Base-by-base conservation (phyloP, 2,329 filamentous ascomycete genomes). In the Cryphonectria japonica region DNA sequence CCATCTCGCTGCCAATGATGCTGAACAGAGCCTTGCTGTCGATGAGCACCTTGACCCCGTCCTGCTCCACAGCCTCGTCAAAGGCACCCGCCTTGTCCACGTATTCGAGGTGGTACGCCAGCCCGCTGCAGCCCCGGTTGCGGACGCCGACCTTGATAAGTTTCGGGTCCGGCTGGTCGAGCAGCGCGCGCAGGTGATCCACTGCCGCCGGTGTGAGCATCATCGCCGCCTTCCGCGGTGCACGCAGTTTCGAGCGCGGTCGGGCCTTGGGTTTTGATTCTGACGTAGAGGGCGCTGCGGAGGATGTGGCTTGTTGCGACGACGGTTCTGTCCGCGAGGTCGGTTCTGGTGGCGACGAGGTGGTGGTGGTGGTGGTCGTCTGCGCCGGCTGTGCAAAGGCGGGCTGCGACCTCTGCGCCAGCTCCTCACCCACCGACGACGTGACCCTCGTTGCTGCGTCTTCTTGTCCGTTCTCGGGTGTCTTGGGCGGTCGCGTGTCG, bases 1-100 rank as follows among this genome's bases (percentile, higher is more conserved):
- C 96, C 96, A 99, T 99, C 83, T 98, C 95, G 78, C 93, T 97
- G 6, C 96, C 96, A 77, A 99, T 98, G 68, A 99, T 98, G 81
- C 95, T 98, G 80, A 99, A 95, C 66, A 99, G 84, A 59, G 96
- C 96, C 85, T 98, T 98, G 86, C 93, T 97, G 81, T 99, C 96
- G 70, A 99, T 96, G 79, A 98, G 81, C 46, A 99, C 95, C 82
- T 93, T 95, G 70, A 99, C 95, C 0, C 95, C 96, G 77, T 98
- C 96, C 80, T 99, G 96, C 79, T 97, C 95, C 1, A 99, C 94
- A 67, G 91, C 87, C 81, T 99, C 96, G 77, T 99, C 96, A 77
- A 98, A 95, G 52, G 88, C 85, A 4, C 91, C 94, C 0, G 95
- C 88, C 85, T 95, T 95, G 76, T 98, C 95, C 66, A 98, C 95